Base-by-base conservation (phyloP, 2,329 filamentous ascomycete species). In the Aspergillus sp. region DNA sequence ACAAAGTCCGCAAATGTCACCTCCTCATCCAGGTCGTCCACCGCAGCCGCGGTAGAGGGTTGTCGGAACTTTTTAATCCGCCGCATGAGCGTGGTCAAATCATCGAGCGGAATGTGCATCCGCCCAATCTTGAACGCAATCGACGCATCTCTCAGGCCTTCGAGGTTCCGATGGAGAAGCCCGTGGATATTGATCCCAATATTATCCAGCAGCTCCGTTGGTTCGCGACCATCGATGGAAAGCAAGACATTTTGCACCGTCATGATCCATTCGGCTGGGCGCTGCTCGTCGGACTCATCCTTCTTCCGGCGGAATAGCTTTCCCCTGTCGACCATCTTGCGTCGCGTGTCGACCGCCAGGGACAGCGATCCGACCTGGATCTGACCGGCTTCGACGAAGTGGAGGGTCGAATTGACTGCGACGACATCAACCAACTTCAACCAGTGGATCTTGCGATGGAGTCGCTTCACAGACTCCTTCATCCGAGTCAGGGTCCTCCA, bases 231-330 rank as follows among this genome's bases (percentile, higher is more conserved):
- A 52, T 95, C 87, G 1, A 91, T 85, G 0, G 90, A 95, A 64
- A 99, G 95, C 5, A 97, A 78, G 44, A 97, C 82, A 71, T 92
- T 97, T 55, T 90, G 85, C 47, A 93, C 73, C 6, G 88, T 88
- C 63, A 96, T 81, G 58, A 95, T 93, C 93, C 95, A 99, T 76
- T 99, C 95, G 1, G 92, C 93, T 36, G 94, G 91, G 44, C 83
- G 81, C 62, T 88, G 85, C 46, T 84, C 77, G 23, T 80, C 78
- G 41, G 79, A 79, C 58, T 83, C 79, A 58, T 85, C 79, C 66
- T 86, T 85, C 71, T 88, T 82, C 66, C 91, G 89, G 62, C 92
- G 87, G 72, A 96, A 96, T 64, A 96, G 87, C 42, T 91, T 88
- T 54, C 90, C 91, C 50, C 91, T 85, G 67, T 97, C 92, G 25